Base-by-base conservation (phyloP, 2,329 filamentous ascomycete genomes). In the Penicillium sp. region DNA sequence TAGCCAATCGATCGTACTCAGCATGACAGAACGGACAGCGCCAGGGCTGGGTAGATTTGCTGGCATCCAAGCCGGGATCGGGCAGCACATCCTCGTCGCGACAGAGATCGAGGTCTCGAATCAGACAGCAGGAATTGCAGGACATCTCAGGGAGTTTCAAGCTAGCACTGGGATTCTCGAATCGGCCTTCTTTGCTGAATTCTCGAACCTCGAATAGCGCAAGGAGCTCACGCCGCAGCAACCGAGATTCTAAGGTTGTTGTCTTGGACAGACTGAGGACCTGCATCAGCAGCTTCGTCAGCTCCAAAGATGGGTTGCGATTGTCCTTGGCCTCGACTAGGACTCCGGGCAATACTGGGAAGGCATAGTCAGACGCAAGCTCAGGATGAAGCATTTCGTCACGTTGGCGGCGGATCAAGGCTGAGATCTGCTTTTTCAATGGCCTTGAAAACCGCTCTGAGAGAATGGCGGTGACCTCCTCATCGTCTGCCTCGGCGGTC, bases 281-380 rank as follows among this genome's bases (percentile, higher is more conserved):
- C 67, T 97, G 92, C 83, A 95, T 95, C 36, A 99, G 80, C 14
- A 82, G 83, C 71, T 97, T 99, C 60, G 95, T 89, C 3, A 99
- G 81, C 69, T 97, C 91, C 0, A 99, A 80, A 0, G 89, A 83
- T 0, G 92, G 88, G 62, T 93, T 92, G 50, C 76, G 77, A 42
- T 74, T 72, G 37, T 0, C 89, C 14, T 66, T 65, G 25, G 69
- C 64, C n/a, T 74, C 63, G 12, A 67, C 68, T 5, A 73, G 59
- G 3, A 72, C 70, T n/a, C 72, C 72, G 2, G 74, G 90, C 0
- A 95, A 80, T 2, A 77, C 68, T 0, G 93, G 93, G 74, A 97
- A 96, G 16, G 78, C 77, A 76, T 95, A 96, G 70, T 97, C 93
- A 12, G 79, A 80, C 1, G 88, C 88, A 2, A 97, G 81, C 63